Conservation (phyloP, 2,329 filamentous ascomycete species). For the Emericellopsis cladophorae region DNA sequence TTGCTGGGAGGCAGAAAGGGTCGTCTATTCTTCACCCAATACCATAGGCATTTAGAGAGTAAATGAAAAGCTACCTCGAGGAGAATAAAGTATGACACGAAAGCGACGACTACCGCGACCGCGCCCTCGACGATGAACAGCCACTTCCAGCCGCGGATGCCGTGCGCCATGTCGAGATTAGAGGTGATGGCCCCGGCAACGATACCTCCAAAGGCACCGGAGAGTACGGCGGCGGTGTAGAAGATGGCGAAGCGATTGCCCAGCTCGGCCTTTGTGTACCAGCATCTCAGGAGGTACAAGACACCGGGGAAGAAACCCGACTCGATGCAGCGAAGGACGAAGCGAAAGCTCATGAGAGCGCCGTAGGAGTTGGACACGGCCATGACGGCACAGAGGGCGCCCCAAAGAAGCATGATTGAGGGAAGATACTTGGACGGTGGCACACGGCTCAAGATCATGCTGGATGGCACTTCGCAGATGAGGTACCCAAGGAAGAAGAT, state of each 20-base stretch:
- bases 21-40: no score
- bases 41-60: no score
- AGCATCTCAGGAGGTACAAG: conserved; percentile 36
- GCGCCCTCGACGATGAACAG: conserved; percentile 50
- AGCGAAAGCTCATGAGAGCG: conserved; percentile 29
- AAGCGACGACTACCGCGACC: conserved; percentile 38
- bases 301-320: conserved; percentile 39
- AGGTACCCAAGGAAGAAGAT: conserved; percentile 42
- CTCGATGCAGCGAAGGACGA: conserved; percentile 36
- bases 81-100: conserved; percentile 41
- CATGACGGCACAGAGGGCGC: conserved; percentile 27
- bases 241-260: neutral
- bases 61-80: conserved; percentile 18
- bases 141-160: conserved; percentile 37
- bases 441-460: conserved; percentile 35
- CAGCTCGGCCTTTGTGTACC: conserved; percentile 37
- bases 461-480: conserved; percentile 38
- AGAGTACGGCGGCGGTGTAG: neutral
- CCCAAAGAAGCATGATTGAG: conserved; percentile 35
- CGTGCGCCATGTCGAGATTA: conserved; percentile 27
- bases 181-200: conserved; percentile 22
- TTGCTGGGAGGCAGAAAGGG: no score
- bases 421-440: conserved; percentile 35
- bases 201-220: conserved; percentile 11
- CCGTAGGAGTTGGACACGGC: conserved; percentile 30